These are phyloP conservation scores for Ploettnerulaceae sp. DNA, from an alignment of 2,329 filamentous ascomycete species.

Conservation along the genomic window DNA sequence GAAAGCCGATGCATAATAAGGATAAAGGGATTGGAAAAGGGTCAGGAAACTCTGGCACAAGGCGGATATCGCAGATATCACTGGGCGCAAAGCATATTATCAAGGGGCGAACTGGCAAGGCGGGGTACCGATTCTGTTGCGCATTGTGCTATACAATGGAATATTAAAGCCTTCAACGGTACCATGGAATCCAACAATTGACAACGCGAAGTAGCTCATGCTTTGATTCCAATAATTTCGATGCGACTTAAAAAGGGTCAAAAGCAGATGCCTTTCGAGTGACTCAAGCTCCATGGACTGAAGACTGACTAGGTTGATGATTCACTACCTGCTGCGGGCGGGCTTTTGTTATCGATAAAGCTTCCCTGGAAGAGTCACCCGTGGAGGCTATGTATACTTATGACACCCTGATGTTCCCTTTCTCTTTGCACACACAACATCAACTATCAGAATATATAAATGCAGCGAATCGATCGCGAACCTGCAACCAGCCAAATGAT, in stretches of 20 bases:
- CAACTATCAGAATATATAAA: not conserved
- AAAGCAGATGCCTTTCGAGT: no score
- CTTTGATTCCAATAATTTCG: not conserved
- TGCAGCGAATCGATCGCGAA: not conserved
- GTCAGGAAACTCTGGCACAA: not conserved
- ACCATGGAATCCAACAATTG: not conserved
- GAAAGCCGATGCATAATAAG: not conserved
- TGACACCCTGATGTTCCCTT: not conserved
- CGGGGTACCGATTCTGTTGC: constrained; percentile 2
- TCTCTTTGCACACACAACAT: not conserved
- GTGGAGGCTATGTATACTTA: not conserved
- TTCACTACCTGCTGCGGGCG: constrained; percentile 20
- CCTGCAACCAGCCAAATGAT: constrained; percentile 13
- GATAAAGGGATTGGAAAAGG: not conserved
- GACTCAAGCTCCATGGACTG: constrained; percentile 22
- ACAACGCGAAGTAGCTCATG: not conserved
- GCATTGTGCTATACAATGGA: not conserved
- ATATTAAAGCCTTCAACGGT: not conserved
- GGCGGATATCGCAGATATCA: not conserved
- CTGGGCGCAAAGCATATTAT: not conserved
- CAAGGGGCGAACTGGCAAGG: not conserved
- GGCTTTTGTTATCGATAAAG: constrained; percentile 31
- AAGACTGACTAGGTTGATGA: no score
- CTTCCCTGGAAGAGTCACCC: constrained; percentile 25
- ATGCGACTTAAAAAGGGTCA: no score